These are phyloP conservation scores for Phoma sp. DNA, from an alignment of 2,329 filamentous ascomycete species.

Conservation along the genomic window DNA sequence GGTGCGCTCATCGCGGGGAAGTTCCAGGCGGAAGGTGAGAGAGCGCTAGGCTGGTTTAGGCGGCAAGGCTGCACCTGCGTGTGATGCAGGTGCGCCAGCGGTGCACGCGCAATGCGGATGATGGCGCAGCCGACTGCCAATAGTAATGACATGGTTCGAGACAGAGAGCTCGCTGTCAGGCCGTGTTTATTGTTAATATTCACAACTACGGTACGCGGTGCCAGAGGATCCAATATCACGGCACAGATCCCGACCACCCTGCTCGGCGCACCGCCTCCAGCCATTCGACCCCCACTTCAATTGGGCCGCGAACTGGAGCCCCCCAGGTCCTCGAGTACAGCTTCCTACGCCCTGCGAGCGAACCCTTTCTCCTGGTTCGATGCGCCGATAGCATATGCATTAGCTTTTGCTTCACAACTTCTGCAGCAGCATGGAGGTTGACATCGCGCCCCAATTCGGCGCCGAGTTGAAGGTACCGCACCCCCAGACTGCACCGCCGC, in stretches of 20 bases:
- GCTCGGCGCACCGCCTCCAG: slow-evolving; percentile 37
- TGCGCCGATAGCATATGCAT: slow-evolving; percentile 29
- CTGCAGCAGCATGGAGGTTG: slow-evolving; percentile 72
- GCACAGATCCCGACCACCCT: slow-evolving; percentile 29
- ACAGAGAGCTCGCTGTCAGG: neutral
- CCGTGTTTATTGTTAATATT: slow-evolving; percentile 1
- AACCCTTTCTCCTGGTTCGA: slow-evolving; percentile 11
- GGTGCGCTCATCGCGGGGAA: slow-evolving; percentile 30
- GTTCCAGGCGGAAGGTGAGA: slow-evolving; percentile 23
- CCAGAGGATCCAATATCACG: slow-evolving; percentile 13
- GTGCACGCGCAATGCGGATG: slow-evolving; percentile 12
- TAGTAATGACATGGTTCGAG: neutral
- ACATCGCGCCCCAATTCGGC: slow-evolving; percentile 85
- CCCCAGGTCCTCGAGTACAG: slow-evolving; percentile 28
- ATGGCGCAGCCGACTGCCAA: neutral
- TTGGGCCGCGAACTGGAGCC: slow-evolving; percentile 31
- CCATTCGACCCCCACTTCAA: slow-evolving; percentile 38
- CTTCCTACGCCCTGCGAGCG: slow-evolving; percentile 16
- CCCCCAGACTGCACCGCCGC: slow-evolving; percentile 17
- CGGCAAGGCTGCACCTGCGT: slow-evolving; percentile 16
- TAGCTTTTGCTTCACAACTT: slow-evolving; percentile 21
- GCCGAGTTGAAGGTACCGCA: slow-evolving; percentile 81
- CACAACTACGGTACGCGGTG: neutral
- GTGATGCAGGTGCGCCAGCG: slow-evolving; percentile 23
- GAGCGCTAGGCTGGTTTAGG: slow-evolving; percentile 34